Conservation (phyloP, 768 basidiomycete species). For the Psilocybe subaeruginosa region DNA sequence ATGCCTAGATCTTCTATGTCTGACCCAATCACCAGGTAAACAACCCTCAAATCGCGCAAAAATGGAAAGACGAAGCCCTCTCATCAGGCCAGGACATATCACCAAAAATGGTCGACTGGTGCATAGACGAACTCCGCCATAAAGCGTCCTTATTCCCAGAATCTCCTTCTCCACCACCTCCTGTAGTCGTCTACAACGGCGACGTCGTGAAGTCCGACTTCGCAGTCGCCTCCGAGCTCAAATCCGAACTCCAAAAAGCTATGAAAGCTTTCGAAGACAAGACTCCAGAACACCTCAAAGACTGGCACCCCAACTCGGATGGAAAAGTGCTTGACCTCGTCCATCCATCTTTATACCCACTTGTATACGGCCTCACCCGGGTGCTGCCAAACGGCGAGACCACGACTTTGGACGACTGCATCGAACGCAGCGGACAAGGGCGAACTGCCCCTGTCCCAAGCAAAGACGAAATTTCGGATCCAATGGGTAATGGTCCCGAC, state of each 20-base stretch:
- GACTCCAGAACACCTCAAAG: constrained; percentile 35
- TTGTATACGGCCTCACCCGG: constrained; percentile 36
- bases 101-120: constrained; percentile 26
- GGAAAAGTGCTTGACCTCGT: constrained; percentile 46
- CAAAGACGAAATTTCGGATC: background rate
- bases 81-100: constrained; percentile 22
- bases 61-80: constrained; percentile 29
- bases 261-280: constrained; percentile 34
- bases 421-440: constrained; percentile 26
- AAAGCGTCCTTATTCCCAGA: constrained; percentile 7
- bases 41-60: constrained; percentile 22
- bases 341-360: constrained; percentile 45
- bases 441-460: constrained; percentile 8
- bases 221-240: constrained; percentile 29
- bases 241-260: constrained; percentile 25
- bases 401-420: constrained; percentile 25
- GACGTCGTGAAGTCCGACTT: constrained; percentile 35
- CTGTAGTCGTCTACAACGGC: constrained; percentile 27
- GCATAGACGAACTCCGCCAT: constrained; percentile 29
- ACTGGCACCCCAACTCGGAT: constrained; percentile 51
- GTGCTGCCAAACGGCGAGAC: constrained; percentile 20
- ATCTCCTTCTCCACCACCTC: constrained; percentile 7
- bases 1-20: background rate
- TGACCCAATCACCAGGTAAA: constrained; percentile 18
- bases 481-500: background rate